Evolutionary conservation across 2,329 filamentous ascomycete species (phyloP), one percentile per base, ranked within the genome.

Genomic region (Ambrosiella xylebori): DNA sequence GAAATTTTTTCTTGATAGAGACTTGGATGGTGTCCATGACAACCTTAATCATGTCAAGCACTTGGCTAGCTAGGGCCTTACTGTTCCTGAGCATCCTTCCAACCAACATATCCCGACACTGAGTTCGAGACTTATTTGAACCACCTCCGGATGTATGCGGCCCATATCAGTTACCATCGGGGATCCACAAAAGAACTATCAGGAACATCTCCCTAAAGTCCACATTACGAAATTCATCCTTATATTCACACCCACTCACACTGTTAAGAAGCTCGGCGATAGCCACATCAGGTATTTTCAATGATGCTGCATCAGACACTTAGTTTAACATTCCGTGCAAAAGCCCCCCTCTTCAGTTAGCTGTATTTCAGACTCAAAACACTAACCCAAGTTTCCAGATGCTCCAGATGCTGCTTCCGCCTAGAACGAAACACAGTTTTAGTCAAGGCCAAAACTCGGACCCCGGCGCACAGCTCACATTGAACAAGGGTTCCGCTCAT

Each of bases 361-460:
- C 19, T 15, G 13, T 15, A 47, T 47, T 47, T 15, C 8, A 47
- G 19, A 51, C 27, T 9, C 47, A 27, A 56, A 56, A 41, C 41
- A 41, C 41, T 3, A 57, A 8, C 55, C 37, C 41, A 35, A 36
- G 15, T 41, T 57, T 50, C 49, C 39, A 55, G 44, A 19, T 37
- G 36, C 44, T 50, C 49, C 39, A 55, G 44, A 19, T 37, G 36
- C 44, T 50, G 44, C 36, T 59, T 59, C 57, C 41, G 52, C 44
- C 15, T 59, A 19, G 41, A 59, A 52, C 38, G 40, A 37, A 57
- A 51, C 27, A n/a, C 38, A 45, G 7, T 51, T 27, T 50, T 39
- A 54, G 45, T 53, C 52, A 15, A 51, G 47, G 8, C 8, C 47
- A 51, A 51, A 51, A 51, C 47, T 51, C 47, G 47, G 47, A 19